A percentile compares a stretch with the other conserved stretches of the same genome.
These are phyloP conservation scores for Rhytidiadelphus loreus DNA, from an alignment of 225 moss, liverwort and hornwort genomes.

Conservation along the genomic window DNA sequence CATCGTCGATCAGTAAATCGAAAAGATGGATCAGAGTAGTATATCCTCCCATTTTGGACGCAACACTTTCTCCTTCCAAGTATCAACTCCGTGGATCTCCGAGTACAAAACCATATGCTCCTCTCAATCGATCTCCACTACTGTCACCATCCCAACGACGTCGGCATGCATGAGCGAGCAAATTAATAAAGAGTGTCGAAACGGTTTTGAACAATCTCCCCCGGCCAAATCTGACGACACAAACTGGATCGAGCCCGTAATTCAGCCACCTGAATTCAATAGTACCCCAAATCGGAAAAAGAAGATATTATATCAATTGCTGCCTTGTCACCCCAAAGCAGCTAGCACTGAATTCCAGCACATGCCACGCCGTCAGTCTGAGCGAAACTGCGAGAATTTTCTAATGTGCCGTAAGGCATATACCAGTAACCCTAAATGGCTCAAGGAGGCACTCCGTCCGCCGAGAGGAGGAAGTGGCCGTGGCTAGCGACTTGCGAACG, in stretches of 20 bases:
- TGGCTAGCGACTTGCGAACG: rapidly evolving
- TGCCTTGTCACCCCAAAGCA: background rate
- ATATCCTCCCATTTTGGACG: background rate
- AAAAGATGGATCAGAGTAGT: background rate
- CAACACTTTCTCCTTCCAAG: background rate
- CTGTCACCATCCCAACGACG: background rate
- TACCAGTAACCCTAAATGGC: background rate
- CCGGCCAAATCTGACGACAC: background rate
- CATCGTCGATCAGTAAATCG: background rate
- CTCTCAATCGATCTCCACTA: too few species aligned
- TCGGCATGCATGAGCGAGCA: background rate
- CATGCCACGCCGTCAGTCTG: background rate
- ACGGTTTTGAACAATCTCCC: background rate
- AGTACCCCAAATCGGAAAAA: background rate
- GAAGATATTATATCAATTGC: background rate
- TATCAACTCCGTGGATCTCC: background rate
- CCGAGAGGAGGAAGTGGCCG: background rate
- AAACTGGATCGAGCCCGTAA: background rate
- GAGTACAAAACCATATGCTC: background rate
- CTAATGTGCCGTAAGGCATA: background rate
- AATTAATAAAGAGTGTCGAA: too few species aligned
- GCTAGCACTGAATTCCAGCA: background rate
- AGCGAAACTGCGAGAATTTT: background rate
- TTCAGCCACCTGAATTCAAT: too few species aligned
- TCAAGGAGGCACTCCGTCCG: background rate